Conservation (phyloP, 441 rosid genomes). For the Aleurites moluccanus region DNA sequence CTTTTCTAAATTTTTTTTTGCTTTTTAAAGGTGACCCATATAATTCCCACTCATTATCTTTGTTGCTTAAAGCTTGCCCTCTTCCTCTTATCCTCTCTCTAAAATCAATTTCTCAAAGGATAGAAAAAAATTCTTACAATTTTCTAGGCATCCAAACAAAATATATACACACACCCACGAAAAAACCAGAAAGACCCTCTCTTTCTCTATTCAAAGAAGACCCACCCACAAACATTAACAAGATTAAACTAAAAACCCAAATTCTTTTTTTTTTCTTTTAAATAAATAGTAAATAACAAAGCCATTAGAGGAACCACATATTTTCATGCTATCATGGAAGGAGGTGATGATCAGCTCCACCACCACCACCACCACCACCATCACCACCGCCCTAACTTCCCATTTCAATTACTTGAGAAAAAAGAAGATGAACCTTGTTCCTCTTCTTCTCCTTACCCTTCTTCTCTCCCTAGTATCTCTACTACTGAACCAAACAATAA, state of each 20-base stretch:
- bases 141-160: slow-evolving; percentile 13
- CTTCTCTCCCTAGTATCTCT: slow-evolving; percentile 43
- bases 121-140: neutral
- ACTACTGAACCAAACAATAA: slow-evolving; percentile 24
- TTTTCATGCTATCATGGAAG: slow-evolving; percentile 60
- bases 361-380: slow-evolving; percentile 34
- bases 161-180: too few relatives aligned
- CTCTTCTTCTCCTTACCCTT: slow-evolving; percentile 59
- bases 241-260: slow-evolving; percentile 1
- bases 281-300: neutral
- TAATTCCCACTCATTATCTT: slow-evolving; percentile 67
- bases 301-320: slow-evolving; percentile 39
- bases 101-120: slow-evolving; percentile 22
- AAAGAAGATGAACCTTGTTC: slow-evolving; percentile 66
- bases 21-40: slow-evolving; percentile 54
- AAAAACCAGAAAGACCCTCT: neutral
- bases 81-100: slow-evolving; percentile 32
- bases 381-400: slow-evolving; percentile 56
- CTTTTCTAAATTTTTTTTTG: slow-evolving; percentile 30
- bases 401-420: slow-evolving; percentile 70
- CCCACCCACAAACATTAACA: neutral
- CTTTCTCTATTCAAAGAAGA: neutral
- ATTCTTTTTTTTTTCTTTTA: neutral
- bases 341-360: slow-evolving; percentile 44
- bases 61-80: slow-evolving; percentile 49